A percentile compares a stretch with the other conserved stretches of the same genome.
Conservation (phyloP, 345 rosid genomes). For the Erodium maritimum region DNA sequence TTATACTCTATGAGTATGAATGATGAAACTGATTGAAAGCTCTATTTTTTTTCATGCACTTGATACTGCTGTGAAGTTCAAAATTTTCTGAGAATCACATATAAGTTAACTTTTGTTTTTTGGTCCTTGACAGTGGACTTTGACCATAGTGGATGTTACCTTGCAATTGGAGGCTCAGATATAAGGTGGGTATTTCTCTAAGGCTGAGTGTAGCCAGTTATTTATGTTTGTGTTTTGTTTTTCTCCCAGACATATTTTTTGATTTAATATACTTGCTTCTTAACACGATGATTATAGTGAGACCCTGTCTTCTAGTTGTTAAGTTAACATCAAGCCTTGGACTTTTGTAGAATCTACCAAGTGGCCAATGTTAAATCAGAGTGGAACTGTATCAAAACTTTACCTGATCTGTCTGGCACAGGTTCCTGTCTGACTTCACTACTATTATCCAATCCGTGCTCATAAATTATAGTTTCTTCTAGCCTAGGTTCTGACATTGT, state of each 20-base stretch:
- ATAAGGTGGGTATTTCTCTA: conserved; percentile 35
- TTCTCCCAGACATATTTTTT: background rate
- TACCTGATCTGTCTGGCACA: conserved; percentile 93
- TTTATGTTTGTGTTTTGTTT: background rate
- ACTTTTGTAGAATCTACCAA: conserved; percentile 57
- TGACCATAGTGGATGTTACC: conserved; percentile 81
- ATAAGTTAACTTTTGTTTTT: background rate
- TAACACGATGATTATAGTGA: background rate
- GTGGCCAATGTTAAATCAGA: conserved; percentile 87
- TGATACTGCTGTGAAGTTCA: background rate
- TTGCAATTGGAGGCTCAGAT: conserved; percentile 78
- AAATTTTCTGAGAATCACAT: background rate
- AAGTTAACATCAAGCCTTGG: background rate
- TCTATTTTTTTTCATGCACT: background rate
- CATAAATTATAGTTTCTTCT: background rate
- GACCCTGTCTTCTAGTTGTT: background rate
- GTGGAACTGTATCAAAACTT: conserved; percentile 76
- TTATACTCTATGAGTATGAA: background rate
- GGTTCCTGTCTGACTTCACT: conserved; percentile 23
- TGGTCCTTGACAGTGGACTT: conserved; percentile 29
- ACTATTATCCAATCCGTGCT: background rate
- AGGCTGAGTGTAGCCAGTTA: background rate
- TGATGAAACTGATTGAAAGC: background rate
- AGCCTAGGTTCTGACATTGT: too few species aligned
- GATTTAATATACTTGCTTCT: background rate